These are phyloP conservation scores for Inonotus obliquus DNA, from an alignment of 1,284 basidiomycete genomes.

Conservation along the genomic window DNA sequence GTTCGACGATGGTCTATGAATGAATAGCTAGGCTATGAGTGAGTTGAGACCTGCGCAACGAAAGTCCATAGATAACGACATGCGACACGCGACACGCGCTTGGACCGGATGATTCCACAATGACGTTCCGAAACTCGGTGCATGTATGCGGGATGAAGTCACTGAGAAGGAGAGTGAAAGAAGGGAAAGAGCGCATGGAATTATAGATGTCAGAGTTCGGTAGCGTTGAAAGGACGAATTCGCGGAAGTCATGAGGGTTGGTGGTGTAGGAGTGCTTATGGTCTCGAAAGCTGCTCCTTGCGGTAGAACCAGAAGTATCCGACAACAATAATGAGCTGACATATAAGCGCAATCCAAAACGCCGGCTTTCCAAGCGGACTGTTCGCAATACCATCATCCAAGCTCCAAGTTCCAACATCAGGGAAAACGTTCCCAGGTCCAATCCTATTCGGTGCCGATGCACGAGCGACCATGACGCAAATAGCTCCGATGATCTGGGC, in stretches of 20 bases:
- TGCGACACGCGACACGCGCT: not conserved
- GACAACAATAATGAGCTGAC: slow-evolving; percentile 78
- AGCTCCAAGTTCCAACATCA: slow-evolving; percentile 86
- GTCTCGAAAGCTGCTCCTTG: slow-evolving; percentile 64
- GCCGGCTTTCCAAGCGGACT: slow-evolving; percentile 76
- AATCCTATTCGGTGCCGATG: slow-evolving; percentile 77
- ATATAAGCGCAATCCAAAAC: slow-evolving; percentile 85
- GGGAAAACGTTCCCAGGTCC: slow-evolving; percentile 89
- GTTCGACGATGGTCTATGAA: not conserved
- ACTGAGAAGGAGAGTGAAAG: not conserved
- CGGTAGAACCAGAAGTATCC: slow-evolving; percentile 96
- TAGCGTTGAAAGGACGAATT: not conserved
- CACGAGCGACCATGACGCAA: slow-evolving; percentile 82
- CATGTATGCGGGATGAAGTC: not conserved
- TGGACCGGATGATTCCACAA: not conserved
- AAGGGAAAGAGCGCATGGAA: not conserved
- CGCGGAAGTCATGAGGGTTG: not conserved
- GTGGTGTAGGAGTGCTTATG: not conserved
- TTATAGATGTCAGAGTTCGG: not conserved
- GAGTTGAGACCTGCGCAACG: not conserved
- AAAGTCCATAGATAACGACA: not conserved
- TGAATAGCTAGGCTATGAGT: not conserved
- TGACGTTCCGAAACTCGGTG: not conserved
- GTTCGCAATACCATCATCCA: slow-evolving; percentile 59
- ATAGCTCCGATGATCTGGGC: slow-evolving; percentile 79